These are phyloP conservation scores for Olyra latifolia DNA, from an alignment of 176 grass and related monocot genomes.

Conservation along the genomic window DNA sequence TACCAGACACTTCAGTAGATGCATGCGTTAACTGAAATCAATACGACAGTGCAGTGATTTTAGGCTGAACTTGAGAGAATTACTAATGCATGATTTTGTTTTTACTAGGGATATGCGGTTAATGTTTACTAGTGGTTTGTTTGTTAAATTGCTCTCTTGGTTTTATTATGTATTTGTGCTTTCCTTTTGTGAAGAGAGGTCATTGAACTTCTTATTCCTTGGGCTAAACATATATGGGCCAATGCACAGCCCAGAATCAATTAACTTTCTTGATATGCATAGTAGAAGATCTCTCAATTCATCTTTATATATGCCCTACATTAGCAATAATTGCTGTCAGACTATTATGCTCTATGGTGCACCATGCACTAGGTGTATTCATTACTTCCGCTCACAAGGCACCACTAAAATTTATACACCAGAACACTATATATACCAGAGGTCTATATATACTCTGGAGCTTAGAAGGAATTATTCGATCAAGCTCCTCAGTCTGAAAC, in stretches of 20 bases:
- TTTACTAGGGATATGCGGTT: not conserved
- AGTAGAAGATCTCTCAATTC: not conserved
- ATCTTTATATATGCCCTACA: not conserved
- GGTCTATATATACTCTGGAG: not conserved
- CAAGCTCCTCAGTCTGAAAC: not conserved
- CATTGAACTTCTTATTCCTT: not conserved
- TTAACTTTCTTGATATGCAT: not conserved
- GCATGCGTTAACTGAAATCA: not conserved
- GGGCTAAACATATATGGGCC: not conserved
- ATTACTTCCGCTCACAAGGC: not conserved
- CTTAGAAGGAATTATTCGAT: not conserved
- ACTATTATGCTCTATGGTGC: too few relatives aligned
- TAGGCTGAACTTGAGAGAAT: not conserved
- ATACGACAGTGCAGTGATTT: not conserved
- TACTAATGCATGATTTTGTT: not conserved
- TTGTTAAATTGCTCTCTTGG: not conserved
- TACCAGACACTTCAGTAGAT: not conserved
- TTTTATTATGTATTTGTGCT: not conserved
- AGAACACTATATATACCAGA: not conserved
- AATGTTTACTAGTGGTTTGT: not conserved
- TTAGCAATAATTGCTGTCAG: not conserved
- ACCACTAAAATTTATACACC: not conserved
- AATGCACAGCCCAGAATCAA: not conserved
- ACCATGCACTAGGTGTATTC: not conserved
- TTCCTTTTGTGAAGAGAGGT: not conserved